A percentile compares a stretch with the other conserved stretches of the same genome.
Conservation (phyloP, 164 flowering plant species). For the Tetracentron sinense region DNA sequence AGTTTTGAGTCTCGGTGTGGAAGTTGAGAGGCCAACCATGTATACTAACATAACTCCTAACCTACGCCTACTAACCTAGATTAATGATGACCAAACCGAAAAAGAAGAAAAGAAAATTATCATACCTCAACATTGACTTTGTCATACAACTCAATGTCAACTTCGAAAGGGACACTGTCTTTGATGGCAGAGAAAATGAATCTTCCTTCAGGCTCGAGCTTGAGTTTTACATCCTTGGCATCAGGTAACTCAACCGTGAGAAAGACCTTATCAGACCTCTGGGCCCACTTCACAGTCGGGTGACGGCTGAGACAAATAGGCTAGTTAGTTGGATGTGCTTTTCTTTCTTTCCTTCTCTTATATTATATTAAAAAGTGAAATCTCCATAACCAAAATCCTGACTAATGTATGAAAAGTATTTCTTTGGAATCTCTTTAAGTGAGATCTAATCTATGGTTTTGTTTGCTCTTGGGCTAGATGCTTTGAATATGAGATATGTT, state of each 20-base stretch:
- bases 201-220: conserved; percentile 68
- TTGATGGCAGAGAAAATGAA: conserved; percentile 60
- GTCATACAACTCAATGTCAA: conserved; percentile 55
- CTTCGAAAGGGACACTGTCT: conserved; percentile 44
- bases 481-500: too few species aligned
- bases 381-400: background rate
- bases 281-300: conserved; percentile 74
- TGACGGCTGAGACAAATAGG: conserved; percentile 47
- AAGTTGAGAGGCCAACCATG: too few species aligned
- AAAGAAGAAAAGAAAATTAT: too few species aligned
- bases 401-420: too few species aligned
- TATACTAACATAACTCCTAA: too few species aligned
- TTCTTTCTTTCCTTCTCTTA: background rate
- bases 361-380: too few species aligned
- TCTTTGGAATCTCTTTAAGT: too few species aligned
- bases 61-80: too few species aligned
- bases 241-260: conserved; percentile 66
- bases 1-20: too few species aligned
- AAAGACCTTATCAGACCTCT: conserved; percentile 51
- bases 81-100: too few species aligned
- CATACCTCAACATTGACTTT: conserved; percentile 60
- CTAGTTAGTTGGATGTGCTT: background rate
- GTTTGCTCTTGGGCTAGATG: too few species aligned
- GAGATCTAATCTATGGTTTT: too few species aligned
- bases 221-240: conserved; percentile 65